Evolutionary conservation across 768 basidiomycete genomes (phyloP).

Genomic region (Lactarius quietus): DNA sequence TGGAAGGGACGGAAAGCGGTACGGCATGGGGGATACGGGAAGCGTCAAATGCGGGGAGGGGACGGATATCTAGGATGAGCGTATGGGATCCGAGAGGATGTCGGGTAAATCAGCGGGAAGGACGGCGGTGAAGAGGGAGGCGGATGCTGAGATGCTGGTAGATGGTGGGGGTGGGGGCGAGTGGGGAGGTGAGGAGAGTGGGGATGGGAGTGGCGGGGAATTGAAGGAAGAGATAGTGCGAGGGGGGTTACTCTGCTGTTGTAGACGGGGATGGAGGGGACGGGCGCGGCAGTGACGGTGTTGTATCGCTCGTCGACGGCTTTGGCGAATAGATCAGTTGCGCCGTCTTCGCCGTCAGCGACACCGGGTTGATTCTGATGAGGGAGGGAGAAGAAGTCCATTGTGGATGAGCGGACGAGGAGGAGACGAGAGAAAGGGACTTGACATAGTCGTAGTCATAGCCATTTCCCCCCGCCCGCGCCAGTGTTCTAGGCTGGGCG

Average conservation of each 20-base stretch:
- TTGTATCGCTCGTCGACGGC: constrained; percentile 50
- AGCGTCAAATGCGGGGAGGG: constrained; percentile 66
- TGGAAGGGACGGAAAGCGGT: constrained; percentile 90
- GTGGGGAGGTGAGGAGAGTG: constrained; percentile 22
- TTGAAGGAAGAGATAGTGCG: constrained; percentile 27
- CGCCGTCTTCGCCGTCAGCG: constrained; percentile 27
- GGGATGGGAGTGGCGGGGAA: constrained; percentile 18
- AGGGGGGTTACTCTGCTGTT: constrained; percentile 35
- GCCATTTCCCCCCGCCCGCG: constrained; percentile 14
- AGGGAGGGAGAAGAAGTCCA: constrained; percentile 28
- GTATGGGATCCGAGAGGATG: constrained; percentile 36
- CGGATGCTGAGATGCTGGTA: constrained; percentile 14
- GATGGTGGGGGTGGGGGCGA: constrained; percentile 13
- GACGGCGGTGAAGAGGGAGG: constrained; percentile 26
- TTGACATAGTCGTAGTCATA: constrained; percentile 5
- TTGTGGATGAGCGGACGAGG: not conserved
- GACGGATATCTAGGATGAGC: constrained; percentile 86
- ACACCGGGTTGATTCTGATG: constrained; percentile 14
- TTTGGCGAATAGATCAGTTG: constrained; percentile 47
- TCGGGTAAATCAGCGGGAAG: constrained; percentile 33
- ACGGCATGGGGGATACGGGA: constrained; percentile 68
- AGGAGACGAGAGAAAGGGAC: not conserved
- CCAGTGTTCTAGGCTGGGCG: constrained; percentile 20
- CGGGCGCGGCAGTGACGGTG: constrained; percentile 27
- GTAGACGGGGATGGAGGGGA: constrained; percentile 30